Conservation (phyloP, 1,139 yeast species). For the Hansenula sp. region DNA sequence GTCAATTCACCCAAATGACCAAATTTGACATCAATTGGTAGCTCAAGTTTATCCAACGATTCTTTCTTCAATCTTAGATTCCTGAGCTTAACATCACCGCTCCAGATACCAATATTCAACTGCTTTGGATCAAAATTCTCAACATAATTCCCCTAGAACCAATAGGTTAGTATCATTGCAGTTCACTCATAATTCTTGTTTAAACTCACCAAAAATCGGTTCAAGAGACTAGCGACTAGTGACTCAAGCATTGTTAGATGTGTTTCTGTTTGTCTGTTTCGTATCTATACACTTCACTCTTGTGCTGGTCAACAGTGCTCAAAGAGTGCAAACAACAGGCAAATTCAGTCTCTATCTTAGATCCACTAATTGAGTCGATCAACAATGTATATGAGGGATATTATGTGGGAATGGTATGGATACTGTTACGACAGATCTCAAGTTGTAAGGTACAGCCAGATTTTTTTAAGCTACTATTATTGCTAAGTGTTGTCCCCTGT, state of each 20-base stretch:
- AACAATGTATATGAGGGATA: no score
- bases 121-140: constrained; percentile 95
- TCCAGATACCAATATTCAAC: constrained; percentile 93
- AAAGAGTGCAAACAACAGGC: no score
- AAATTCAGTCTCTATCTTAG: no score
- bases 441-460: not conserved
- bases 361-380: no score
- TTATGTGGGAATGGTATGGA: no score
- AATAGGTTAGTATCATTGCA: constrained; percentile 5
- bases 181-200: not conserved
- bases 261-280: not conserved
- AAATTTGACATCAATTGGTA: constrained; percentile 86
- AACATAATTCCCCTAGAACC: constrained; percentile 57
- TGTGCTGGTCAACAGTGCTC: no score
- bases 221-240: constrained; percentile 43
- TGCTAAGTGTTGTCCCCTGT: not conserved
- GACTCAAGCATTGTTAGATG: constrained; percentile 42
- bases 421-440: no score
- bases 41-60: constrained; percentile 77
- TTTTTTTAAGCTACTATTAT: no score
- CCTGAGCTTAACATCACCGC: constrained; percentile 88
- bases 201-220: constrained; percentile 38
- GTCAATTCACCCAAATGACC: constrained; percentile 91
- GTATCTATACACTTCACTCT: no score
- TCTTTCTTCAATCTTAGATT: constrained; percentile 66